Evolutionary conservation across 2,329 filamentous ascomycete genomes (phyloP), one percentile per base, ranked within the genome.

Genomic region (Diaporthe sp.): DNA sequence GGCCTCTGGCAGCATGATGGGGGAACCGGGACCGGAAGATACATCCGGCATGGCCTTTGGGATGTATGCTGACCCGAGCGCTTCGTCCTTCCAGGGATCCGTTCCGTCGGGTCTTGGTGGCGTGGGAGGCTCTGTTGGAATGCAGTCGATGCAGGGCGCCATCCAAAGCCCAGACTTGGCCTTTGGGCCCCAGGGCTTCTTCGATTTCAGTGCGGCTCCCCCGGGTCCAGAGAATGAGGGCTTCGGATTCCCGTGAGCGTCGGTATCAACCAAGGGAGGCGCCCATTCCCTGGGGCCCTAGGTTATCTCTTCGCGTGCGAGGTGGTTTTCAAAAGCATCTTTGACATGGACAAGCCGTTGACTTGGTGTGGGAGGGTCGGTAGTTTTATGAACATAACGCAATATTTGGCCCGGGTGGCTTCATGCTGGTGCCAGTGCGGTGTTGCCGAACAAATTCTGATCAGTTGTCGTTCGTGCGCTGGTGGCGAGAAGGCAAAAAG

Each of bases 161-260:
- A 44, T 63, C 25, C 59, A 63, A 1, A 63, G 59, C 17, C 59
- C 59, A 10, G 59, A 63, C 17, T n/a, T 63, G 39, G 27, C 39
- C 25, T 32, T 47, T 47, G 59, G 39, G 59, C 59, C 59, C 25
- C 59, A 63, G 17, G 22, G 59, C 59, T 63, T 63, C 17, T 63
- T 63, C 27, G 59, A 63, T 12, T 63, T 63, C 17, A 7, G 59
- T 12, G 10, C 59, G 59, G 59, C 58, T 30, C 58, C 58, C 25
- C 37, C 58, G 8, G 58, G 37, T 12, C 37, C 58, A 13, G 58
- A 42, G 17, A 44, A 63, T 6, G 58, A 63, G 13, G 37, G n/a
- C 37, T 63, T 63, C 17, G 58, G 58, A 10, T 63, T 44, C 25
- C 58, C 58, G 8, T 63, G 37, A 63, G 58, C 37, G 9, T 5